Evolutionary conservation across 768 basidiomycete genomes (phyloP).

Genomic region (Mycena amicta): DNA sequence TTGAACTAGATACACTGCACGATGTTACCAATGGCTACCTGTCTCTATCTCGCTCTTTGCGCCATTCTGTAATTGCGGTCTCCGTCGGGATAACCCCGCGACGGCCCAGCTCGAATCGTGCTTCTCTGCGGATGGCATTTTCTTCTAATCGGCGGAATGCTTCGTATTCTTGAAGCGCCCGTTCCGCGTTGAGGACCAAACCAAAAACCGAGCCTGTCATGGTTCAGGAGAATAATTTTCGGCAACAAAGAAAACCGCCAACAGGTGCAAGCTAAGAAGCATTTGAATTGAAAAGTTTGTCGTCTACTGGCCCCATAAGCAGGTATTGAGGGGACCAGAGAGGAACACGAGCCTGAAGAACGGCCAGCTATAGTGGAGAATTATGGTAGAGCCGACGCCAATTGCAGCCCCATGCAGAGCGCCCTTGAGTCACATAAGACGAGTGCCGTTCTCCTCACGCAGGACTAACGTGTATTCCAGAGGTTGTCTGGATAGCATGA

Average conservation of each 20-base stretch:
- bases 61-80: slow-evolving; percentile 83
- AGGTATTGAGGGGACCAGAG: slow-evolving; percentile 1
- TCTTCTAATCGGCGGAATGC: slow-evolving; percentile 65
- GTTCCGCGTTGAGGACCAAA: slow-evolving; percentile 75
- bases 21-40: too few relatives aligned
- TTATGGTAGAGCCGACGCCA: slow-evolving; percentile 49
- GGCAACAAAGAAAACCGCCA: slow-evolving; percentile 31
- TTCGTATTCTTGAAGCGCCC: slow-evolving; percentile 74
- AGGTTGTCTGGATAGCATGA: slow-evolving; percentile 58
- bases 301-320: slow-evolving; percentile 44
- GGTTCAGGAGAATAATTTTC: too few relatives aligned
- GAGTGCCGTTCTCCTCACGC: slow-evolving; percentile 10
- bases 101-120: slow-evolving; percentile 72
- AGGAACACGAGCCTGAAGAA: slow-evolving; percentile 56
- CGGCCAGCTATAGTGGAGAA: slow-evolving; percentile 75
- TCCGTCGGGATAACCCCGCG: slow-evolving; percentile 81
- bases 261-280: slow-evolving; percentile 76
- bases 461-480: slow-evolving; percentile 53
- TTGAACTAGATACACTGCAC: too few relatives aligned
- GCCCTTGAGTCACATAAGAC: slow-evolving; percentile 37
- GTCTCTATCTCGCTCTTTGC: slow-evolving; percentile 41
- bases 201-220: slow-evolving; percentile 64
- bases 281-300: slow-evolving; percentile 81
- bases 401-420: slow-evolving; percentile 57
- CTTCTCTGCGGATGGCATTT: slow-evolving; percentile 69